phyloP scores from a whole-genome alignment of 768 basidiomycete genomes.

The Hortiboletus flavorubellus region DNA sequence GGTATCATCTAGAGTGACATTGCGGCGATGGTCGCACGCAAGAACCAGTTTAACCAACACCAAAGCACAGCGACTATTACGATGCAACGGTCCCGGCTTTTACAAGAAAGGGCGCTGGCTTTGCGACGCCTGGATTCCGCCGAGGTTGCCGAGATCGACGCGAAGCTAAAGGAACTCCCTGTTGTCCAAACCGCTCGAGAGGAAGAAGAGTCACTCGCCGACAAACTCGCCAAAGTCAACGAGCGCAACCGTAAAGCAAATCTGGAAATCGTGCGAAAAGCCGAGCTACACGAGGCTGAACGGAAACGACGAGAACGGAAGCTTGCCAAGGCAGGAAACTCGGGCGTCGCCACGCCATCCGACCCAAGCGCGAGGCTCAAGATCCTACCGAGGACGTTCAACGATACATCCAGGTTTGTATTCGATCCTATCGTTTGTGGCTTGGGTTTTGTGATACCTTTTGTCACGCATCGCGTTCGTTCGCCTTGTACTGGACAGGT shows the following conservation, averaged over 20 bases:
- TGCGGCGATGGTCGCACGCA: constrained; percentile 70
- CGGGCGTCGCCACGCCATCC: constrained; percentile 39
- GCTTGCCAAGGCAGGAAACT: constrained; percentile 40
- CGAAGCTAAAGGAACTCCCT: constrained; percentile 54
- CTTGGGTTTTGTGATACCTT: constrained; percentile 21
- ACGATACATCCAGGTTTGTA: constrained; percentile 58
- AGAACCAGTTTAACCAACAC: constrained; percentile 41
- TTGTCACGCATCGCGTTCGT: constrained; percentile 10
- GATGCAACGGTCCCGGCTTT: constrained; percentile 64
- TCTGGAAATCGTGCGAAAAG: constrained; percentile 71
- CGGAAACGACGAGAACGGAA: constrained; percentile 68
- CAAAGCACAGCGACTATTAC: constrained; percentile 35
- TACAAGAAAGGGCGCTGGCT: constrained; percentile 72
- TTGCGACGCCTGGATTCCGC: constrained; percentile 64
- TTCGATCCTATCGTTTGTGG: constrained; percentile 3
- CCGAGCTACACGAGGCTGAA: constrained; percentile 68
- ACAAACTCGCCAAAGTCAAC: constrained; percentile 76
- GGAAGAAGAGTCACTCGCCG: constrained; percentile 31
- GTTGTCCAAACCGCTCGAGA: constrained; percentile 18
- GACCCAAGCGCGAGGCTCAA: constrained; percentile 70
- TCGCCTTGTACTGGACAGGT: constrained; percentile 22
- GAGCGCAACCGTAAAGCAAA: constrained; percentile 89
- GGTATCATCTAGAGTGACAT: constrained; percentile 65
- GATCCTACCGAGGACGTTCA: constrained; percentile 57
- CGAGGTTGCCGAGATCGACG: constrained; percentile 62